Conservation (phyloP, 225 moss, liverwort and hornwort species). For the Physcomitrellopsis africana region DNA sequence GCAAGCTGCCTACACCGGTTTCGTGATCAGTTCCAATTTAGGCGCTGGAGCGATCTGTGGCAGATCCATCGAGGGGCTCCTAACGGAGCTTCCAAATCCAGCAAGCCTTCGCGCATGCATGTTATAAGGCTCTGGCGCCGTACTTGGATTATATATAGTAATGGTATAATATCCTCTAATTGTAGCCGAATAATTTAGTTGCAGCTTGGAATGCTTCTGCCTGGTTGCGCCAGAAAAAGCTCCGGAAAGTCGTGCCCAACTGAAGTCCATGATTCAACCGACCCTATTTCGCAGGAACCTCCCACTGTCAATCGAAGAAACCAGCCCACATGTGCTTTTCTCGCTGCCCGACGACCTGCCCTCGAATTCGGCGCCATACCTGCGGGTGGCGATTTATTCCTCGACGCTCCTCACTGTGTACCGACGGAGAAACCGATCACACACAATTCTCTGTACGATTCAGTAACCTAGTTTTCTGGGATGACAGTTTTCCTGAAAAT, state of each 20-base stretch:
- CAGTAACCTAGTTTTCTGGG: too few species aligned
- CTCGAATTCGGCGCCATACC: neutral
- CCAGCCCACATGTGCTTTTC: neutral
- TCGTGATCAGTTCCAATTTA: constrained; percentile 6
- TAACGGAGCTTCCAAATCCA: constrained; percentile 4
- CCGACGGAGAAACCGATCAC: too few species aligned
- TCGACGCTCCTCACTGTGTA: neutral
- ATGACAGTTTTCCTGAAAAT: too few species aligned
- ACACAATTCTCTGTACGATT: too few species aligned
- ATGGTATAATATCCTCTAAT: neutral
- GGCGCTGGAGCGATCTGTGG: neutral
- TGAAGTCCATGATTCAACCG: constrained; percentile 28
- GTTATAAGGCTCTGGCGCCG: constrained; percentile 7
- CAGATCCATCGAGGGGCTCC: neutral
- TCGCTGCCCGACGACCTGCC: neutral
- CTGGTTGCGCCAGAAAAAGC: constrained; percentile 26
- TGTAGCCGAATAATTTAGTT: constrained; percentile 29
- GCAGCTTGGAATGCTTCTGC: constrained; percentile 19
- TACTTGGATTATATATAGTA: constrained; percentile 10
- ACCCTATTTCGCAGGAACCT: constrained; percentile 22
- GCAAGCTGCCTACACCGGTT: too few species aligned
- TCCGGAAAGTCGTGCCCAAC: constrained; percentile 19
- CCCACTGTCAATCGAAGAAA: constrained; percentile 7
- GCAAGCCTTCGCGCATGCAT: neutral
- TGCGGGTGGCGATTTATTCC: neutral